These are phyloP conservation scores for Neocatenulostroma microsporum DNA, from an alignment of 2,329 filamentous ascomycete species.

Conservation along the genomic window DNA sequence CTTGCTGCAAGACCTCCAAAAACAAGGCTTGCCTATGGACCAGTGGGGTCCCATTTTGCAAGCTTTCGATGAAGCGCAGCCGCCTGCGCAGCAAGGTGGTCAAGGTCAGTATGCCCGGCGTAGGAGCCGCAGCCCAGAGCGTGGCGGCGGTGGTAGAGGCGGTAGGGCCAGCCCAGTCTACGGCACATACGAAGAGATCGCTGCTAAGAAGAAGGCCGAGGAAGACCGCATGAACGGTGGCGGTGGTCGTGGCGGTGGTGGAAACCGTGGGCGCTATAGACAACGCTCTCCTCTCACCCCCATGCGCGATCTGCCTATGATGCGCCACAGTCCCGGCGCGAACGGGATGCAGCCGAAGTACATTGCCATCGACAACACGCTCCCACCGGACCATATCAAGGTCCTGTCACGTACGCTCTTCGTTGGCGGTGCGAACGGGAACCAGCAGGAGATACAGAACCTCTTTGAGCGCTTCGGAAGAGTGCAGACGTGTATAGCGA, in stretches of 20 bases:
- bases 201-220: constrained; percentile 16
- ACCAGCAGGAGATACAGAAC: constrained; percentile 70
- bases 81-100: constrained; percentile 13
- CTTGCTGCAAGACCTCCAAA: constrained; percentile 65
- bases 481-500: constrained; percentile 96
- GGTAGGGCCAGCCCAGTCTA: constrained; percentile 62
- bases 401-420: constrained; percentile 93
- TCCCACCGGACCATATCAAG: constrained; percentile 74
- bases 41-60: constrained; percentile 58
- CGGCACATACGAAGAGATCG: constrained; percentile 57
- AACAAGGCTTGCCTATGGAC: constrained; percentile 68
- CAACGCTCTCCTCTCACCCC: constrained; percentile 63
- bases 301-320: constrained; percentile 8
- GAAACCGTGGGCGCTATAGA: constrained; percentile 63
- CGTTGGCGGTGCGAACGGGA: constrained; percentile 77
- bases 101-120: constrained; percentile 45
- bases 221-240: constrained; percentile 35
- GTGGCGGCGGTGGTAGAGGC: constrained; percentile 49
- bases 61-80: constrained; percentile 36
- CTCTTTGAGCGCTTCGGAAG: constrained; percentile 76
- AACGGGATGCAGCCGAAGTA: constrained; percentile 55
- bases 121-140: constrained; percentile 61
- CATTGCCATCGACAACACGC: constrained; percentile 66
- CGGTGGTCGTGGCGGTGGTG: constrained; percentile 36
- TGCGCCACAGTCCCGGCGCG: constrained; percentile 58